Base-by-base conservation (phyloP, 179 eudicot genomes). In the Corrigiola litoralis region DNA sequence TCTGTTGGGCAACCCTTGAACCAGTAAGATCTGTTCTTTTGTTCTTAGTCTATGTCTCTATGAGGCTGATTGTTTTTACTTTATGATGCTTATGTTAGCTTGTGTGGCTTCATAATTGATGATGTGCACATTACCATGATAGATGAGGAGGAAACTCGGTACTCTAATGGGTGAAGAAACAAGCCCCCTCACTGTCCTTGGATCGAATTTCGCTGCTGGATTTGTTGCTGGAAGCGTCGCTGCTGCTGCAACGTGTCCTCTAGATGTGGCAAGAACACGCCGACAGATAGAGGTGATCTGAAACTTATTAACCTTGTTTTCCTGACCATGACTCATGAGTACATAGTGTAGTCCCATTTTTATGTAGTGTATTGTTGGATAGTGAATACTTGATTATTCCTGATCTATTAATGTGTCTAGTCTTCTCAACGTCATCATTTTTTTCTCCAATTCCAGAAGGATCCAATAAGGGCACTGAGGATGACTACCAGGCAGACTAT, bases 1-100 rank as follows among this genome's bases (percentile, higher is more conserved):
- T 94, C 49, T 94, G 99, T 72, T 94, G 99, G 99, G 71, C 95
- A 32, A 82, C 91, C 49, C 89, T 94, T 37, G 99, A 90, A 77
- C 99, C 99, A 37, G 99, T 92, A 75, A 77, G 84, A 47, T 29
- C 51, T 56, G n/a, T 7, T 56, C 49, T 27, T 32, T 4, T 24
- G 31, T 50, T 41, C 41, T 44, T 56, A 14, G n/a, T n/a, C n/a
- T n/a, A 32, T 17, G 47, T 11, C 48, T 24, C 25, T 18, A 18
- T 27, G 3, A 5, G n/a, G 3, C 1, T 31, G 12, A 37, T 32
- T 42, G 27, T 36, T 23, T 28, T 25, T 32, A 51, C 58, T 6
- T 13, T 12, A 14, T 28, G 41, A 0, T 11, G 4, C 16, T 45
- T 18, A 6, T 42, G 24, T 55, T 11, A 49, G 53, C 42, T 14